phyloP scores from a whole-genome alignment of 495 filamentous ascomycete genomes.

The Penicillium taxi region DNA sequence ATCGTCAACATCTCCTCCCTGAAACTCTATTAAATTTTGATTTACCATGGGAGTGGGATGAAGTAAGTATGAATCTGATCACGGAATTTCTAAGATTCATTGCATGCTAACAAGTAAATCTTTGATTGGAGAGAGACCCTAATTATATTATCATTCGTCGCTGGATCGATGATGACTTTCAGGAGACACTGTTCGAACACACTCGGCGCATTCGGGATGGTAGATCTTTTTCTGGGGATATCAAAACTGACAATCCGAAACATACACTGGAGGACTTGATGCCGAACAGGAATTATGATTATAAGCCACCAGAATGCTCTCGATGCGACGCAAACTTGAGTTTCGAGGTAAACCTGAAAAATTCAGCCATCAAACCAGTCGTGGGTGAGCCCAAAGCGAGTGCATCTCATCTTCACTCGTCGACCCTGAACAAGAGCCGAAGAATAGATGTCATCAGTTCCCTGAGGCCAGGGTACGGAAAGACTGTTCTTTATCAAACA shows the following conservation, averaged over 20 bases:
- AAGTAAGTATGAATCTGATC: background rate
- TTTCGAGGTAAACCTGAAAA: background rate
- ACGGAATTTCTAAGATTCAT: no score
- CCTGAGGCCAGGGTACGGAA: slow-evolving; percentile 1
- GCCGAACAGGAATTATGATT: background rate
- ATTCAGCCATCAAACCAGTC: background rate
- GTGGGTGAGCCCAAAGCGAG: no score
- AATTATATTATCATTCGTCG: background rate
- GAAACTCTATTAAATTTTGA: background rate
- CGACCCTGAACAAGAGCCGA: background rate
- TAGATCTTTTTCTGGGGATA: background rate
- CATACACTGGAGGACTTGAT: background rate
- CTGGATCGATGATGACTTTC: background rate
- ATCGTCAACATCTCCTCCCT: background rate
- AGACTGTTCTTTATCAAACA: background rate
- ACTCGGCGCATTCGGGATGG: background rate
- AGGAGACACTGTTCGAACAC: background rate
- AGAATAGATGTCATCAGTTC: background rate
- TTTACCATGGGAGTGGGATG: background rate
- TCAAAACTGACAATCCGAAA: background rate
- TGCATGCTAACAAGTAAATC: background rate
- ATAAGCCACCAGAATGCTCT: background rate
- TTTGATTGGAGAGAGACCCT: background rate
- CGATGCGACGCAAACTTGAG: background rate
- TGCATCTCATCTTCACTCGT: background rate